These are phyloP conservation scores for Astragalus glycyphyllos DNA, from an alignment of 306 rosid species.

Conservation along the genomic window DNA sequence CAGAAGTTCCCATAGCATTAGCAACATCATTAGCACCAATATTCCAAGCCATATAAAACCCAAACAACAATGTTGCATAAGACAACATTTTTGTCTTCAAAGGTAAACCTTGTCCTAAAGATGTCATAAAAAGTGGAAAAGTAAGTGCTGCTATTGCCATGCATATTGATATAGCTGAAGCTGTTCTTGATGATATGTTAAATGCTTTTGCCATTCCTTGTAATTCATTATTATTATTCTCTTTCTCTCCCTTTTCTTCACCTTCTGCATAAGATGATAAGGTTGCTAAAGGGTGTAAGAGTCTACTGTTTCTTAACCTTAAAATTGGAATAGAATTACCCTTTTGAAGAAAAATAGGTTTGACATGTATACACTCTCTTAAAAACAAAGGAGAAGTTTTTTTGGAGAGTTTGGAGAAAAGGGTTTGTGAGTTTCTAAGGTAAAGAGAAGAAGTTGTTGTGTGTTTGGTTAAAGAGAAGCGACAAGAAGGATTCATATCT, in stretches of 20 bases:
- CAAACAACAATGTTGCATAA: conserved; percentile 70
- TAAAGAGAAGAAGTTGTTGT: conserved; percentile 37
- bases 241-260: conserved; percentile 51
- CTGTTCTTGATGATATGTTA: conserved; percentile 65
- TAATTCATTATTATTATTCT: conserved; percentile 33
- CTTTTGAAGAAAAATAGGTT: conserved; percentile 33
- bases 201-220: conserved; percentile 79
- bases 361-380: conserved; percentile 31
- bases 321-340: conserved; percentile 32
- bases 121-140: conserved; percentile 73
- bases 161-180: conserved; percentile 69
- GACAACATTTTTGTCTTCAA: conserved; percentile 71
- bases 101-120: conserved; percentile 65
- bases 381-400: conserved; percentile 34
- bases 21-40: conserved; percentile 99
- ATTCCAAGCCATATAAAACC: conserved; percentile 99
- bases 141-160: conserved; percentile 68
- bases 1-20: conserved; percentile 98
- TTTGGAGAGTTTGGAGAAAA: conserved; percentile 39
- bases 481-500: conserved; percentile 67
- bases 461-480: conserved; percentile 62
- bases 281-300: conserved; percentile 64
- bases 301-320: conserved; percentile 47
- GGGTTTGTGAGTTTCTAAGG: conserved; percentile 45
- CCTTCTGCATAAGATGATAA: conserved; percentile 81